These are phyloP conservation scores for Eudorina sp. DNA, from an alignment of 139 green algal genomes.

Conservation along the genomic window DNA sequence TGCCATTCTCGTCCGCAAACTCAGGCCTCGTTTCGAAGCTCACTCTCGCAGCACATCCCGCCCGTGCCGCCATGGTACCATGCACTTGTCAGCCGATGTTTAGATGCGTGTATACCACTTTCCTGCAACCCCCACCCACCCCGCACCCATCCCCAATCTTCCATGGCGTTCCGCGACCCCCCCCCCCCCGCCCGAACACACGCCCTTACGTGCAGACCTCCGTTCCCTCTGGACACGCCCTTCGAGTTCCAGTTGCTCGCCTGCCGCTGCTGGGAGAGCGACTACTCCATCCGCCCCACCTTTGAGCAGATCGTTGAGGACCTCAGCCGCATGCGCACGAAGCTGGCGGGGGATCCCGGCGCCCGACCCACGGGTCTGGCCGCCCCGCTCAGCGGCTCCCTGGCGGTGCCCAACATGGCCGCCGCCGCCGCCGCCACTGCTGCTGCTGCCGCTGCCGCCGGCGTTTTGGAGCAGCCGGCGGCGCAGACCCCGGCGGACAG, in stretches of 20 bases:
- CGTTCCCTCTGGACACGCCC: conserved; percentile 49
- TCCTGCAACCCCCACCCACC: too few species aligned
- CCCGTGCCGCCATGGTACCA: too few species aligned
- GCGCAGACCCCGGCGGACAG: neutral
- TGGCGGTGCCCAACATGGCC: neutral
- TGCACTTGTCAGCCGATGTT: too few species aligned
- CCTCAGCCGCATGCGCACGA: conserved; percentile 47
- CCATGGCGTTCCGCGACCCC: too few species aligned
- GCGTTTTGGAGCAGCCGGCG: neutral
- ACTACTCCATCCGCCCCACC: conserved; percentile 53
- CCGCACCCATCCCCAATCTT: too few species aligned
- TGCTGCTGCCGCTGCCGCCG: neutral
- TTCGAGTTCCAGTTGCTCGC: conserved; percentile 61
- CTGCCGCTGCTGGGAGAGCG: conserved; percentile 67
- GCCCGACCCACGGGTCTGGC: neutral
- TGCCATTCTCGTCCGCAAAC: too few species aligned
- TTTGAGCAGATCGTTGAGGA: conserved; percentile 56
- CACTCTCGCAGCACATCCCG: too few species aligned
- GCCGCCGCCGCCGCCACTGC: neutral
- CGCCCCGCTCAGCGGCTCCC: neutral
- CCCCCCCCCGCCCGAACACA: too few species aligned
- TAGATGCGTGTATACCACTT: too few species aligned
- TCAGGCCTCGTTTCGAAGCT: too few species aligned
- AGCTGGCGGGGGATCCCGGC: neutral
- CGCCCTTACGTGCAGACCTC: conserved; percentile 53